Evolutionary conservation across 345 rosid genomes (phyloP).

Genomic region (Barbarea vulgaris): DNA sequence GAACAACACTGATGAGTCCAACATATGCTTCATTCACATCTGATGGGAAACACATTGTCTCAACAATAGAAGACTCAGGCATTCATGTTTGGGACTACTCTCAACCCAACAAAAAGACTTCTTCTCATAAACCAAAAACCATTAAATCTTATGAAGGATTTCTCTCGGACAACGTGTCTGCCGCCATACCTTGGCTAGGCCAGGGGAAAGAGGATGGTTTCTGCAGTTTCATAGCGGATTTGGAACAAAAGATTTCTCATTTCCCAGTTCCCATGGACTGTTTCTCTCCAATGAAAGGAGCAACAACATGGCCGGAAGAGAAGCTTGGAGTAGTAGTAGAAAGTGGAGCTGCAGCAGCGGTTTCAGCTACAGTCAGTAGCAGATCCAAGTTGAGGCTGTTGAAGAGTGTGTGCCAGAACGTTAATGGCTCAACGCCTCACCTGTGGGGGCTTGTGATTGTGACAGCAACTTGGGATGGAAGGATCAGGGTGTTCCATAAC

Average conservation of each 20-base stretch:
- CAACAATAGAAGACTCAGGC: conserved; percentile 68
- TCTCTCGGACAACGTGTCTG: conserved; percentile 55
- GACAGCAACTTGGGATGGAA: conserved; percentile 80
- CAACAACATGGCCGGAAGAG: conserved; percentile 88
- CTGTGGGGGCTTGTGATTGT: conserved; percentile 57
- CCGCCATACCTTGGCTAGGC: conserved; percentile 77
- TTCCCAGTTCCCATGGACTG: conserved; percentile 52
- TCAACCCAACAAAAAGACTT: conserved; percentile 41
- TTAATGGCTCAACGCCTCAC: conserved; percentile 53
- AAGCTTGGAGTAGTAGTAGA: conserved; percentile 51
- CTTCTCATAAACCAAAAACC: conserved; percentile 46
- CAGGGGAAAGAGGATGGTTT: conserved; percentile 38
- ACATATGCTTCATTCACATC: conserved; percentile 65
- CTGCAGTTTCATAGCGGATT: conserved; percentile 39
- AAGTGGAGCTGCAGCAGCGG: conserved; percentile 43
- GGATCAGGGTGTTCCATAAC: conserved; percentile 72
- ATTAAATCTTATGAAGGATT: conserved; percentile 63
- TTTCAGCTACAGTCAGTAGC: conserved; percentile 46
- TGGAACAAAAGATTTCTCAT: conserved; percentile 40
- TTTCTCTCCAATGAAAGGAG: conserved; percentile 55
- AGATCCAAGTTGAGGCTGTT: conserved; percentile 61
- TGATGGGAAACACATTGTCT: conserved; percentile 72
- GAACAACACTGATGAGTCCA: conserved; percentile 58
- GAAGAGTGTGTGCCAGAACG: conserved; percentile 60
- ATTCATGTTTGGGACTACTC: conserved; percentile 68